A percentile compares a stretch with the other conserved stretches of the same genome.
phyloP scores from a whole-genome alignment of 306 rosid species.

The Cucurbita maxima region DNA sequence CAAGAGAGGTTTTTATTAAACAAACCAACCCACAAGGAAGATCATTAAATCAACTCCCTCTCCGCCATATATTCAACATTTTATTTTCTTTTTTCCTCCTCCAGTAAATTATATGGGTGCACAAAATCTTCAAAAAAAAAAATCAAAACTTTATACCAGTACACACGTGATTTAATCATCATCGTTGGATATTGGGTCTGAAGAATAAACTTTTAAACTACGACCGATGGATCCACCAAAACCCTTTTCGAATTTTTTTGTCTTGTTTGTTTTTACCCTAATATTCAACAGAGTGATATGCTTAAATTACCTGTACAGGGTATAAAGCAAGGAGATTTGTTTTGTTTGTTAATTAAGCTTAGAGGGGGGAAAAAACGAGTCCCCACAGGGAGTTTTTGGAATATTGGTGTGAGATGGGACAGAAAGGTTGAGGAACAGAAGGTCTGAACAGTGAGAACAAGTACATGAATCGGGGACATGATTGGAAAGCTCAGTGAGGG shows the following conservation, averaged over 20 bases:
- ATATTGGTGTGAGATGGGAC: slow-evolving; percentile 81
- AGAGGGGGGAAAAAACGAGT: background rate
- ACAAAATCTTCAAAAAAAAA: background rate
- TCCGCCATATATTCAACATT: background rate
- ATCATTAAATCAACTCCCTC: background rate
- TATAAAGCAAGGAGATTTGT: background rate
- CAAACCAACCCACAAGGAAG: background rate
- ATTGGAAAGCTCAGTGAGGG: slow-evolving; percentile 38
- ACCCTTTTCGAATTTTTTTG: background rate
- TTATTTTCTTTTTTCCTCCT: background rate
- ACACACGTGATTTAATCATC: background rate
- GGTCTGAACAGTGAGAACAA: slow-evolving; percentile 56
- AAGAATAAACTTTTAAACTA: background rate
- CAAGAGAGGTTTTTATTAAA: slow-evolving; percentile 35
- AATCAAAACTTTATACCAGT: background rate
- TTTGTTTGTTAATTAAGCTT: background rate
- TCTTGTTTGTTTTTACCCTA: background rate
- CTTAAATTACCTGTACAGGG: background rate
- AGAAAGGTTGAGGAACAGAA: slow-evolving; percentile 98
- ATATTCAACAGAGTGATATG: background rate
- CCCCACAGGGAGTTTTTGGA: slow-evolving; percentile 15
- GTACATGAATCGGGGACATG: slow-evolving; percentile 50
- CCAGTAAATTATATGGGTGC: background rate
- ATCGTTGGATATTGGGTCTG: background rate
- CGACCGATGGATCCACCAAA: background rate